A percentile compares a stretch with the other conserved stretches of the same genome.
phyloP scores from a whole-genome alignment of 306 rosid species.

The Erythrophleum fordii region DNA sequence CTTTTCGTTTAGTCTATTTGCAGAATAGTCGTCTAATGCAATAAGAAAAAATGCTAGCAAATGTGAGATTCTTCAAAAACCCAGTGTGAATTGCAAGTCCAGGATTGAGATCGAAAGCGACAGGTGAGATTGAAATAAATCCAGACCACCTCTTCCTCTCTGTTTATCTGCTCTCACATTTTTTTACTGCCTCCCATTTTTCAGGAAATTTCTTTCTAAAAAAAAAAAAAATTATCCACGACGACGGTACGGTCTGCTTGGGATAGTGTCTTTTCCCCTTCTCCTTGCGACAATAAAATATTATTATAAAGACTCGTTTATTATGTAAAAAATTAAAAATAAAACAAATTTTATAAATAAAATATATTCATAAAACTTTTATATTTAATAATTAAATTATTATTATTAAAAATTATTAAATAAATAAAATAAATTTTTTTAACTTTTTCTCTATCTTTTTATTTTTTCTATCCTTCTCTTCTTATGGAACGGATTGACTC shows the following conservation, averaged over 20 bases:
- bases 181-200: constrained; percentile 25
- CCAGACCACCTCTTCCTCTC: constrained; percentile 14
- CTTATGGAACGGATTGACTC: no score
- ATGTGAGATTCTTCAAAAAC: constrained; percentile 16
- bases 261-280: no score
- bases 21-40: neutral
- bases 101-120: neutral
- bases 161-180: neutral
- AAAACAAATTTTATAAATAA: no score
- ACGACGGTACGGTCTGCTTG: neutral
- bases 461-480: no score
- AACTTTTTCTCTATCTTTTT: no score
- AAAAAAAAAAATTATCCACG: neutral
- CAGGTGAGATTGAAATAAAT: constrained; percentile 22
- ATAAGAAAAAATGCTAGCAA: neutral
- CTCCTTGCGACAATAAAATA: no score
- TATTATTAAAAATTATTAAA: no score
- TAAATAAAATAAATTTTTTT: no score
- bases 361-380: no score
- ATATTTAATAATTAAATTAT: no score
- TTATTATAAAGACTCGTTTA: no score
- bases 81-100: neutral
- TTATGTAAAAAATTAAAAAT: no score
- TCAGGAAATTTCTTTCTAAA: neutral
- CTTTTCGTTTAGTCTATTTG: neutral